phyloP scores from a whole-genome alignment of 2,329 filamentous ascomycete species.

The Calonectria crousiana region DNA sequence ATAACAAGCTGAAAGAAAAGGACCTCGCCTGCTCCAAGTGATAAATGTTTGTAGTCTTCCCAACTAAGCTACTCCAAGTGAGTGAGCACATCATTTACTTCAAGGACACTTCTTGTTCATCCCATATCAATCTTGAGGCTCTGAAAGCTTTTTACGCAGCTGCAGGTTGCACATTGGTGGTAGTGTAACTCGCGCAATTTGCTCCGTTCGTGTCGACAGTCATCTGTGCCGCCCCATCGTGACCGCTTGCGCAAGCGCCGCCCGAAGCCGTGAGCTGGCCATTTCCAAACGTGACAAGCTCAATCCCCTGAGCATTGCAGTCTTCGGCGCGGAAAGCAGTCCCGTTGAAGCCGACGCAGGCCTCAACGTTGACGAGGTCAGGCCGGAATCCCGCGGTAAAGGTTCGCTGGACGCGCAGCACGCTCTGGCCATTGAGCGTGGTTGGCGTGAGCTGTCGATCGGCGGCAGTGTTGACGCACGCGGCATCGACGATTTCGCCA shows the following conservation, averaged over 20 bases:
- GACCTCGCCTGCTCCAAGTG: neutral
- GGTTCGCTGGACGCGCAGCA: slow-evolving; percentile 30
- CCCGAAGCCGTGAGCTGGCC: slow-evolving; percentile 27
- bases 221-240: slow-evolving; percentile 28
- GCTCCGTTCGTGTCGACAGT: slow-evolving; percentile 20
- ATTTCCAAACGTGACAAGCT: slow-evolving; percentile 28
- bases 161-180: slow-evolving; percentile 21
- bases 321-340: slow-evolving; percentile 33
- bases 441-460: slow-evolving; percentile 31
- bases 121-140: neutral
- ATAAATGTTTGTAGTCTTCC: neutral
- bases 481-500: slow-evolving; percentile 34
- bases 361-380: slow-evolving; percentile 27
- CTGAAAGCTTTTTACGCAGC: neutral
- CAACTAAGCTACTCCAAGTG: neutral
- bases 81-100: neutral
- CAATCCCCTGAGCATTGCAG: slow-evolving; percentile 20
- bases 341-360: slow-evolving; percentile 34
- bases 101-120: neutral
- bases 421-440: slow-evolving; percentile 24
- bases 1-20: neutral
- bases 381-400: slow-evolving; percentile 31
- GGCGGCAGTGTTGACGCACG: slow-evolving; percentile 29
- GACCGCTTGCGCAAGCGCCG: slow-evolving; percentile 28
- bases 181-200: slow-evolving; percentile 26